Evolutionary conservation across 352 stramenopile genomes (phyloP).

Genomic region (Phytophthora cactorum): DNA sequence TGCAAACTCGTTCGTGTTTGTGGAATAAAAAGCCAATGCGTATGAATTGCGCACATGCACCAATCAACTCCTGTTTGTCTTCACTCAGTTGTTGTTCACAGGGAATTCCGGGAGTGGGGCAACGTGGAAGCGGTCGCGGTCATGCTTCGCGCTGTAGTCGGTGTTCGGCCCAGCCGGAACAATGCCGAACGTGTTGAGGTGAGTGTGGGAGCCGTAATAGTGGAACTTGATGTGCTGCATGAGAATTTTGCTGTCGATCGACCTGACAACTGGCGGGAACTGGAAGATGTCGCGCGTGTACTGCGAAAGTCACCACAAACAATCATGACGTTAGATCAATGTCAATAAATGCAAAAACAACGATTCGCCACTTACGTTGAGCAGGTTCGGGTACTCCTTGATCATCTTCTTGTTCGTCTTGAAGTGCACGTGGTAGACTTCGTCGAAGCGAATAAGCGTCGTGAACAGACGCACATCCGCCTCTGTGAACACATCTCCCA

Average conservation of each 20-base stretch:
- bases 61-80: not conserved
- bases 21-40: conserved; percentile 10
- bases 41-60: conserved; percentile 13
- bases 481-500: conserved; percentile 76
- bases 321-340: conserved; percentile 8
- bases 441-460: conserved; percentile 85
- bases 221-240: conserved; percentile 98
- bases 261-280: conserved; percentile 84
- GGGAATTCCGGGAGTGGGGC: conserved; percentile 44
- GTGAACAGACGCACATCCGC: conserved; percentile 83
- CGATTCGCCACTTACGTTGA: conserved; percentile 54
- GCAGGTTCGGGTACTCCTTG: conserved; percentile 89
- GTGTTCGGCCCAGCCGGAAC: conserved; percentile 83
- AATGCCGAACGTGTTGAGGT: conserved; percentile 95
- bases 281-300: conserved; percentile 93
- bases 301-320: conserved; percentile 27
- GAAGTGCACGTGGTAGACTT: conserved; percentile 88
- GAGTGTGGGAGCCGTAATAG: conserved; percentile 95
- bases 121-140: conserved; percentile 66
- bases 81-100: conserved; percentile 19
- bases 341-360: not conserved
- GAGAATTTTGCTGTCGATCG: conserved; percentile 65
- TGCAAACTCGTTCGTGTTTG: conserved; percentile 21
- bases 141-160: conserved; percentile 62
- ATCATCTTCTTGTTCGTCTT: conserved; percentile 92